Evolutionary conservation across 352 stramenopile species (phyloP), one percentile per base, ranked within the genome.

Genomic region (Ophiocytium majus): DNA sequence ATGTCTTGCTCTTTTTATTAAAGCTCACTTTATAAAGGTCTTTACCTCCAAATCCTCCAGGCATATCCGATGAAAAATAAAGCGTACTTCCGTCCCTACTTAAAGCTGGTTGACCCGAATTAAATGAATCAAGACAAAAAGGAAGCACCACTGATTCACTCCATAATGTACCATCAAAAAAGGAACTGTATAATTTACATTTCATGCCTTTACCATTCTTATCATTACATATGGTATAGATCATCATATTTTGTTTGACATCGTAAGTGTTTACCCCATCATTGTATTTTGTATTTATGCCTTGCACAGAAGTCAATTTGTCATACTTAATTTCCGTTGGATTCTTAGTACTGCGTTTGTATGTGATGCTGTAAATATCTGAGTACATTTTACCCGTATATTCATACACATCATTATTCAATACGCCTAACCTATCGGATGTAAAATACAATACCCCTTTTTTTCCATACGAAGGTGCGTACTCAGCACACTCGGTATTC

Each of bases 51-150:
- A 71, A 71, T 71, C 57, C 57, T 71, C 57, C 57, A 71, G 57
- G 57, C 57, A 71, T 71, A 71, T 71, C 57, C 57, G 57, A 71
- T 71, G 57, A 71, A 71, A 71, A 71, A 71, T 71, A 71, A 71
- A 71, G 57, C 57, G 57, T 71, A 71, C 57, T 71, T 71, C 57
- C 57, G 57, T 71, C 57, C 57, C 57, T 71, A 71, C 57, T 71
- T 71, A 71, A 71, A 71, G 57, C 57, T 71, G 57, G 57, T 71
- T 71, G 57, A 71, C 57, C 57, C 57, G 57, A 71, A 71, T 71
- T 71, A 71, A 71, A 71, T 71, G 57, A 71, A 71, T 71, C 57
- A 71, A 71, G 57, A 71, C 57, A 71, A 71, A 71, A 71, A 71
- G 57, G 57, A 71, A 71, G 57, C 57, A 71, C 57, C 57, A 71